Evolutionary conservation across 1,284 basidiomycete species (phyloP), one percentile per base, ranked within the genome.

Genomic region (Volvariella volvacea): DNA sequence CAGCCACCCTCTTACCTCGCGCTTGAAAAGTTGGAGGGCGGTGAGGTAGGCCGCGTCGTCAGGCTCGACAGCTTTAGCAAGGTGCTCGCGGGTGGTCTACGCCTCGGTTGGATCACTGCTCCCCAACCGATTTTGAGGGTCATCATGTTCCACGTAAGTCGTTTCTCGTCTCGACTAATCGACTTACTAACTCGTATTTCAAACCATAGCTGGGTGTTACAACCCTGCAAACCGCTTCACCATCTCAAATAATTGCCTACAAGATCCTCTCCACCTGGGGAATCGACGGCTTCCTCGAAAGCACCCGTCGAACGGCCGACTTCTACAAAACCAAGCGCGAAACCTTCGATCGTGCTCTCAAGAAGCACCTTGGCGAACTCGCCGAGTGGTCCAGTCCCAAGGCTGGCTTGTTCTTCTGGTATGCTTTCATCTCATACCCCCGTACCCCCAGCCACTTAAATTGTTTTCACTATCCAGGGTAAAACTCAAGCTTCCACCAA

Each of bases 21-120:
- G 42, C 67, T 88, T 36, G 83, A 88, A 25, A 32, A 25, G 17
- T 6, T 30, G 14, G 63, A 72, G 16, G 53, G 47, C 22, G 39
- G 48, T 20, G 52, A 56, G 37, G 42, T 56, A 16, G 76, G 77
- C 1, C 65, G 71, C 21, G 76, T 93, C 7, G 50, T 93, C 19
- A 78, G 92, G 31, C 90, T 93, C 60, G 92, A 94, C 60, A 89
- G 86, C 58, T 74, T 96, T 49, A 90, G 86, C 45, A 97, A 97
- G 70, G 73, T 95, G 34, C 69, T 94, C 16, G 88, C 88, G 7
- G 83, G 85, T 12, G 91, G 90, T 42, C 76, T 88, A 53, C 77
- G 84, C 20, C 73, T 92, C 50, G 93, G 92, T 9, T 94, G 88
- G 60, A 80, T 79, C 0, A 83, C 87, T 3, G 94, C 90, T 0